Evolutionary conservation across 495 filamentous ascomycete species (phyloP), one percentile per base, ranked within the genome.

Genomic region (Penicillium arizonense): DNA sequence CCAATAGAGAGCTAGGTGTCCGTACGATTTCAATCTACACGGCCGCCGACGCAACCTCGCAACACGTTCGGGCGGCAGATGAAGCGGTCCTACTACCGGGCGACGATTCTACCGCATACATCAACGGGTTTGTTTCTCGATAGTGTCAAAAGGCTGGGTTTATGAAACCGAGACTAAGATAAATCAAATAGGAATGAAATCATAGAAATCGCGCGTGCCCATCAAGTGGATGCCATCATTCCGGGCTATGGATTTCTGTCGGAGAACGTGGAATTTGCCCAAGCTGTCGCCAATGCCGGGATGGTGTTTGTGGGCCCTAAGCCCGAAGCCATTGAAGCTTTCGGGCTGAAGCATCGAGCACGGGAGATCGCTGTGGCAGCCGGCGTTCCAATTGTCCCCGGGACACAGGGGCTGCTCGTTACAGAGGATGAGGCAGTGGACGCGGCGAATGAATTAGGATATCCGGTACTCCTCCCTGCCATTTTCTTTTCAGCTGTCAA

Each of bases 171-270:
- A 37, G 2, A 30, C n/a, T 12, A 39, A 24, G 1, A 39, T 18
- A 4, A 20, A 6, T 13, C 20, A 18, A 48, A 16, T 37, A 77
- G 74, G 30, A 71, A 78, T 13, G 56, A 64, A 34, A 80, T 82
- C 18, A 73, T 82, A 49, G 56, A 67, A 34, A 78, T 82, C 38
- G 75, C 78, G 44, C 73, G 75, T 34, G 53, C 53, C 12, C 50
- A 69, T 21, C 44, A 69, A 16, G 77, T 55, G 1, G 63, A 82
- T 51, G 78, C 76, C 23, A 75, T 82, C 35, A 80, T 81, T 43
- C 80, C 80, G 4, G 80, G 80, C 11, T 83, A 83, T 69, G 80
- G 80, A 1, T 85, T 84, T 47, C 61, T 86, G 20, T 78, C 73
- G 3, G 83, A 86, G 41, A 85, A 85, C 65, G 72, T 72, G 3